Evolutionary conservation across 129 eudicot genomes (phyloP).

Genomic region (Flaveria brownii): DNA sequence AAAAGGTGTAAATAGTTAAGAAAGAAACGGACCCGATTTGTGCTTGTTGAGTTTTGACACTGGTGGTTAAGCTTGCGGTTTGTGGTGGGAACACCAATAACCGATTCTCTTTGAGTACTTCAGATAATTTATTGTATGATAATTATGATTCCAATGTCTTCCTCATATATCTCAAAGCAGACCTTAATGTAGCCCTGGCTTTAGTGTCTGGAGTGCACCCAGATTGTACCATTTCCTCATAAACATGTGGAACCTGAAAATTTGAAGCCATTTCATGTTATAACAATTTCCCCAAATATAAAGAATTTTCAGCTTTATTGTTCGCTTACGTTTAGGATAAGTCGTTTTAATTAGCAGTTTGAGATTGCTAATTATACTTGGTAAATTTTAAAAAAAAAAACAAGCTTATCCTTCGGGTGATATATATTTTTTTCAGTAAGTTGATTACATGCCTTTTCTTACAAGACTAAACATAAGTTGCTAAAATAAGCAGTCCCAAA

Average conservation of each 20-base stretch:
- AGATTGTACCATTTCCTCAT: slow-evolving; percentile 83
- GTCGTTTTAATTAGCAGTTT: too few relatives aligned
- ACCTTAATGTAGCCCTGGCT: slow-evolving; percentile 90
- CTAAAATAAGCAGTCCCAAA: too few relatives aligned
- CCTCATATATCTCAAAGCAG: slow-evolving; percentile 89
- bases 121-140: background rate
- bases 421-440: too few relatives aligned
- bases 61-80: slow-evolving; percentile 7
- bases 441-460: too few relatives aligned
- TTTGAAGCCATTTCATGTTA: slow-evolving; percentile 14
- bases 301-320: background rate
- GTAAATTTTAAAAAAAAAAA: too few relatives aligned
- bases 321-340: too few relatives aligned
- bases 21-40: slow-evolving; percentile 26
- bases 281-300: background rate
- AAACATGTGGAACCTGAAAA: slow-evolving; percentile 87
- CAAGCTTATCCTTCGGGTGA: too few relatives aligned
- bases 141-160: slow-evolving; percentile 45
- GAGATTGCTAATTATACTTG: too few relatives aligned
- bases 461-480: too few relatives aligned
- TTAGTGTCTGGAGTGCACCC: slow-evolving; percentile 90
- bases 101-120: slow-evolving; percentile 17
- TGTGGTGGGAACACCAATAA: slow-evolving; percentile 2
- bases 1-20: background rate
- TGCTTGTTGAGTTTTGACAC: slow-evolving; percentile 8